These are phyloP conservation scores for Pogostemon cablin DNA, from an alignment of 257 asterid species.

Conservation along the genomic window DNA sequence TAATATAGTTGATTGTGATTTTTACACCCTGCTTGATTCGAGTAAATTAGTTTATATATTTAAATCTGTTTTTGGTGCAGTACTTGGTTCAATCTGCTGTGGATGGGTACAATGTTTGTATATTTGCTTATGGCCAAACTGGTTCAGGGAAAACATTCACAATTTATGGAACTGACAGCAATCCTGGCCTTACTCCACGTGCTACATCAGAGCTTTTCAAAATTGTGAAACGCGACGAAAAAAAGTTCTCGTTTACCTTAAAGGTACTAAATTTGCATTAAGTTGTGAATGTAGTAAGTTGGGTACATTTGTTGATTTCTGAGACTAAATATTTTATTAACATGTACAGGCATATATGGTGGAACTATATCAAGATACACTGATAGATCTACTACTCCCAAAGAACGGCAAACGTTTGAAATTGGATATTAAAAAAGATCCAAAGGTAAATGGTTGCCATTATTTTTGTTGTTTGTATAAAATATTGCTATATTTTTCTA, in stretches of 20 bases:
- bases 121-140: slow-evolving; percentile 98
- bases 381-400: slow-evolving; percentile 80
- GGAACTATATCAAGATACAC: slow-evolving; percentile 88
- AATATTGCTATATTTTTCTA: slow-evolving; percentile 8
- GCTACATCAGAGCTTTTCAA: slow-evolving; percentile 85
- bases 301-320: neutral
- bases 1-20: slow-evolving; percentile 2
- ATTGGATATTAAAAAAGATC: slow-evolving; percentile 89
- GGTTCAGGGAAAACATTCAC: slow-evolving; percentile 99
- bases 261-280: slow-evolving; percentile 56
- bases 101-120: slow-evolving; percentile 95
- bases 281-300: neutral
- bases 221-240: slow-evolving; percentile 72
- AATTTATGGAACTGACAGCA: slow-evolving; percentile 81
- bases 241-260: slow-evolving; percentile 71
- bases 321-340: slow-evolving; percentile 30
- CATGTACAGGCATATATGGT: slow-evolving; percentile 87
- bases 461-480: slow-evolving; percentile 17
- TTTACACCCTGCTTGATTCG: slow-evolving; percentile 26
- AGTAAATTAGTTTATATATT: slow-evolving; percentile 13
- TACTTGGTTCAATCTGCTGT: slow-evolving; percentile 94
- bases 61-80: slow-evolving; percentile 46
- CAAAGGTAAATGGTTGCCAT: slow-evolving; percentile 59
- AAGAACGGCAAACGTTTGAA: slow-evolving; percentile 68
- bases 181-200: slow-evolving; percentile 95